These are phyloP conservation scores for Chimonanthus salicifolius DNA, from an alignment of 164 flowering plant species.

Conservation along the genomic window DNA sequence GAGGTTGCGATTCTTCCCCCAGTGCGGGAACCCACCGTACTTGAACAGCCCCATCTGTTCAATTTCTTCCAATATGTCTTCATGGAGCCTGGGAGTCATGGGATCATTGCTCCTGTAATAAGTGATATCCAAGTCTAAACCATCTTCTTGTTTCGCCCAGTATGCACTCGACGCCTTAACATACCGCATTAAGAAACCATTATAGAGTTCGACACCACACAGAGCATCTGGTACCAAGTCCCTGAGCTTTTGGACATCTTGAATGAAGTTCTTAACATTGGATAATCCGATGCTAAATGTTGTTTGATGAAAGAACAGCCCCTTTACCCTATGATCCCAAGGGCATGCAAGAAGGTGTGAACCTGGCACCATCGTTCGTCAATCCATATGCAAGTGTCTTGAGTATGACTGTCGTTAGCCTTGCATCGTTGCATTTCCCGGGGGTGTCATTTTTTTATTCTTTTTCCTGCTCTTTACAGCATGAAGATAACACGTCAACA, in stretches of 20 bases:
- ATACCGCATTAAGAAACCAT: slow-evolving; percentile 71
- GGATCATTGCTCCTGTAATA: slow-evolving; percentile 60
- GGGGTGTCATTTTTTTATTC: slow-evolving; percentile 32
- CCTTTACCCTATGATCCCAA: slow-evolving; percentile 63
- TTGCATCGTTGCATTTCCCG: slow-evolving; percentile 41
- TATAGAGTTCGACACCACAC: slow-evolving; percentile 59
- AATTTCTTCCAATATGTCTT: slow-evolving; percentile 61
- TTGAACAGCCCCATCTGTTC: slow-evolving; percentile 69
- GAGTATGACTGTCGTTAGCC: slow-evolving; percentile 11
- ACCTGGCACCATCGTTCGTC: slow-evolving; percentile 44
- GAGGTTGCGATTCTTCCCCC: slow-evolving; percentile 77
- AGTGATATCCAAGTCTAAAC: slow-evolving; percentile 63
- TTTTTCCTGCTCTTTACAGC: slow-evolving; percentile 44
- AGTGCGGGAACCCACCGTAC: slow-evolving; percentile 64
- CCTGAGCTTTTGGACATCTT: slow-evolving; percentile 50
- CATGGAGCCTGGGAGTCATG: slow-evolving; percentile 40
- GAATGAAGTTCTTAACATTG: slow-evolving; percentile 44
- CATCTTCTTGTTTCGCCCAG: slow-evolving; percentile 67
- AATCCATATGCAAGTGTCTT: slow-evolving; percentile 14
- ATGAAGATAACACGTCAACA: not conserved
- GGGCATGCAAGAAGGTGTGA: slow-evolving; percentile 51
- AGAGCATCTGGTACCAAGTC: slow-evolving; percentile 40
- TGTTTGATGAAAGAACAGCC: slow-evolving; percentile 58
- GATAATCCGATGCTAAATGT: slow-evolving; percentile 47
- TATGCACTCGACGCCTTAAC: slow-evolving; percentile 57